phyloP scores from a whole-genome alignment of 768 basidiomycete species.

The Hygrophoropsis aurantiaca region DNA sequence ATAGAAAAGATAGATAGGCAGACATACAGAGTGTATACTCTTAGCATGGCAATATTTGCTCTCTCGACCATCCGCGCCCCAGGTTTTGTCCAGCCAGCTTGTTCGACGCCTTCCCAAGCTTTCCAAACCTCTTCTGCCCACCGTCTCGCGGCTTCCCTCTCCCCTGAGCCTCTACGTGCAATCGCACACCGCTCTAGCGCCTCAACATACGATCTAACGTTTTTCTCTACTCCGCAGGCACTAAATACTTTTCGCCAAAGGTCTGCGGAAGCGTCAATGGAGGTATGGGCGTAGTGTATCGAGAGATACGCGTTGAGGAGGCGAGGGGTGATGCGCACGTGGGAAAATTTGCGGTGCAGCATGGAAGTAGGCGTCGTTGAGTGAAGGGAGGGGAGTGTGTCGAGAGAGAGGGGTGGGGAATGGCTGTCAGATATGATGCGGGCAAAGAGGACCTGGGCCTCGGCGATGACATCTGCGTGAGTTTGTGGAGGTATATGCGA shows the following conservation, averaged over 20 bases:
- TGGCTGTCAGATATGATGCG: conserved; percentile 51
- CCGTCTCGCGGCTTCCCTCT: conserved; percentile 45
- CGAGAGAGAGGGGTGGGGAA: background rate
- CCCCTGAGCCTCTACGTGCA: conserved; percentile 31
- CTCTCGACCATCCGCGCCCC: conserved; percentile 60
- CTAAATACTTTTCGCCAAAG: conserved; percentile 54
- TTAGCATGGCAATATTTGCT: conserved; percentile 68
- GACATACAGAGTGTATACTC: conserved; percentile 60
- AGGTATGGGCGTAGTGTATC: conserved; percentile 63
- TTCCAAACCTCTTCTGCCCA: conserved; percentile 68
- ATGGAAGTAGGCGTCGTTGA: no score
- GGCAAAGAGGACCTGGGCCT: conserved; percentile 65
- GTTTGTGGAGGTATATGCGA: conserved; percentile 71
- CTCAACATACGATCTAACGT: conserved; percentile 59
- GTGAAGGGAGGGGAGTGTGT: no score
- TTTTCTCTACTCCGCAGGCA: conserved; percentile 40
- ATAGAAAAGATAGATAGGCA: background rate
- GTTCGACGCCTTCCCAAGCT: conserved; percentile 57
- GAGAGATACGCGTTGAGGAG: conserved; percentile 82
- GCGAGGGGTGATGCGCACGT: conserved; percentile 56
- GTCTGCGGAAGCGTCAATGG: conserved; percentile 47
- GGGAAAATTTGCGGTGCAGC: conserved; percentile 44
- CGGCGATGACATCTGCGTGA: conserved; percentile 66
- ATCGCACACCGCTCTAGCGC: conserved; percentile 66
- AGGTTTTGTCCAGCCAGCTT: conserved; percentile 12